Evolutionary conservation across 2,329 filamentous ascomycete genomes (phyloP), one percentile per base, ranked within the genome.

Genomic region (Ceratocystis diversiconidia): DNA sequence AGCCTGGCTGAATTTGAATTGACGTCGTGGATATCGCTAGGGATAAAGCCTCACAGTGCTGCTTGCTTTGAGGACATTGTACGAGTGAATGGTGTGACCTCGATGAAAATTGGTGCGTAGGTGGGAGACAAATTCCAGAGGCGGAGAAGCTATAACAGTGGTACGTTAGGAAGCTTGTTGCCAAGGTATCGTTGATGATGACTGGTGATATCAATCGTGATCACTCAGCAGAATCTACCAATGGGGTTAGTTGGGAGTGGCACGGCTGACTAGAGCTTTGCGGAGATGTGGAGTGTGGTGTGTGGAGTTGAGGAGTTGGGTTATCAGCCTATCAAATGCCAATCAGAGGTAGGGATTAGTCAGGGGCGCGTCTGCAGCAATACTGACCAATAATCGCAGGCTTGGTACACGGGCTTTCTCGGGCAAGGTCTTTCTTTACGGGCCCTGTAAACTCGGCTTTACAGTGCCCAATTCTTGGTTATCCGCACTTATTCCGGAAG

Each of bases 11-110:
- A 41, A 61, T 22, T n/a, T 63, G 12, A 30, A 43, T 57, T 67
- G 41, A 57, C 43, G 22, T 15, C 8, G 30, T 12, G 19, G 19
- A 60, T 8, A 8, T 6, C 6, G 2, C n/a, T 48, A 25, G n/a
- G 15, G 43, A 44, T 60, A 66, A 61, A 65, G 68, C 73, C 80
- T 78, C 69, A 82, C 80, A 82, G 70, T 36, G 78, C 77, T 70
- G 79, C 80, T 72, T 77, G 78, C 74, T 77, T 76, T 65, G 77
- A 76, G 68, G 77, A 76, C 77, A 79, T 79, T 68, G 61, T 73
- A 36, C 3, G 25, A 3, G 36, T 41, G 36, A 41, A 41, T 41
- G 36, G 10, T 12, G 12, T 12, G 36, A 41, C 36, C 10, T 41
- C 36, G 36, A 41, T 41, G 36, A 15, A 41, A 41, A 15, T 41